Evolutionary conservation across 805 yeast species (phyloP), one percentile per base, ranked within the genome.

Genomic region (Yarrowia keelungensis): DNA sequence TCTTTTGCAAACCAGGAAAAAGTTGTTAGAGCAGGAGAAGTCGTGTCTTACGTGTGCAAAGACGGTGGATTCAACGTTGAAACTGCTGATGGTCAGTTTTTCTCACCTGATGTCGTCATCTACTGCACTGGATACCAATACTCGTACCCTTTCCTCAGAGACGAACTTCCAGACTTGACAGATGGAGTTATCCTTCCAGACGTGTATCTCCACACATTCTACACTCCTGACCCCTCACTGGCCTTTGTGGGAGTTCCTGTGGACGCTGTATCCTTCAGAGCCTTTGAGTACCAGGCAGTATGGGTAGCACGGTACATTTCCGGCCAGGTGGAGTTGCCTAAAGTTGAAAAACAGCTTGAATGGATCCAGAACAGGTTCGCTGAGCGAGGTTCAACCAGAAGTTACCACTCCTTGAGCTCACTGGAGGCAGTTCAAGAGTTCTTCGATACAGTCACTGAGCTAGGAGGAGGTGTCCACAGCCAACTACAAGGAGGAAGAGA

Each of bases 81-180:
- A 15, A 56, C 62, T 2, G 46, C 62, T 1, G 62, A 56, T 11
- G 62, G 62, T 2, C 62, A 41, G 46, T 5, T 26, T n/a, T 56
- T 56, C 1, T 80, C 80, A 39, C 84, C 89, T 46, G 93, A 89
- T 71, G 74, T 75, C 32, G 79, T 91, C 8, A 79, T 90, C 11
- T 89, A 87, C 75, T 89, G 90, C 59, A 90, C 97, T 0, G 97
- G 97, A 0, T 90, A 89, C 76, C 79, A 86, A 61, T 87, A 87
- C 74, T 83, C 86, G 47, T 81, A 85, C 67, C 95, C 96, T 19
- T 89, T 85, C 72, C 76, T 91, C 1, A 7, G 62, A 42, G 62
- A 56, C 15, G n/a, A 56, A 66, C 71, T 72, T 50, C 83, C 81
- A 1, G 26, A 41, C 14, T 76, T 84, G 43, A 81, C 87, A 0